These are phyloP conservation scores for Calocybe indica DNA, from an alignment of 768 basidiomycete species.

Conservation along the genomic window DNA sequence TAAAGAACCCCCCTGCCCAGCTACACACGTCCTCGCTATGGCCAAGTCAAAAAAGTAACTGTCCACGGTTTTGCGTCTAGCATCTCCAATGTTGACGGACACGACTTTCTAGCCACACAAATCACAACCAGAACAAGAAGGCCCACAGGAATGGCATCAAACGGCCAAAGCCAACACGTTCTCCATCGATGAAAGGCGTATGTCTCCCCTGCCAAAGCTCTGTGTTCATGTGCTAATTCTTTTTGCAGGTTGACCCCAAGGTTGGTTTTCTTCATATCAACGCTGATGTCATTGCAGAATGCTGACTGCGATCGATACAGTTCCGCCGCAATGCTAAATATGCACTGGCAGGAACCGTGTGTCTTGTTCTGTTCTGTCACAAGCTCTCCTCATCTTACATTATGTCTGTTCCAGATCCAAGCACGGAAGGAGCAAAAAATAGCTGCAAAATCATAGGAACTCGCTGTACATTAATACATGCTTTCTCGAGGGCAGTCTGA, in stretches of 20 bases:
- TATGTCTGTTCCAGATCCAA: constrained; percentile 40
- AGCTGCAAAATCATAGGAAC: constrained; percentile 28
- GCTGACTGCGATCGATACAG: constrained; percentile 28
- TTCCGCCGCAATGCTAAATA: constrained; percentile 80
- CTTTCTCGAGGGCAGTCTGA: neutral
- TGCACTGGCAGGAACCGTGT: constrained; percentile 71
- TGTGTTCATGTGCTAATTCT: constrained; percentile 1
- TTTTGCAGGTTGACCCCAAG: constrained; percentile 71
- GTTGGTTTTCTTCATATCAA: constrained; percentile 30
- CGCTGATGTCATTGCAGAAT: neutral
- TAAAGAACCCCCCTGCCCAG: constrained; percentile 11
- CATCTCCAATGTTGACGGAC: neutral
- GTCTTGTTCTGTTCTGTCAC: constrained; percentile 17
- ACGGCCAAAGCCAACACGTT: constrained; percentile 64
- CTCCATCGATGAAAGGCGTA: constrained; percentile 89
- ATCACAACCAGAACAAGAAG: constrained; percentile 96
- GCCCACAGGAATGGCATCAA: constrained; percentile 98
- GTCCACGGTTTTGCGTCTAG: neutral
- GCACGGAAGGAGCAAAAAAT: constrained; percentile 59
- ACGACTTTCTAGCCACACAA: constrained; percentile 59
- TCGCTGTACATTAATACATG: neutral
- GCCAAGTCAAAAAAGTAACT: constrained; percentile 97
- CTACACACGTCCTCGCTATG: constrained; percentile 44
- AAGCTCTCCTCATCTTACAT: constrained; percentile 3
- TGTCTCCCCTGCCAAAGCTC: constrained; percentile 27